phyloP scores from a whole-genome alignment of 306 rosid species.

The Vicia sativa region DNA sequence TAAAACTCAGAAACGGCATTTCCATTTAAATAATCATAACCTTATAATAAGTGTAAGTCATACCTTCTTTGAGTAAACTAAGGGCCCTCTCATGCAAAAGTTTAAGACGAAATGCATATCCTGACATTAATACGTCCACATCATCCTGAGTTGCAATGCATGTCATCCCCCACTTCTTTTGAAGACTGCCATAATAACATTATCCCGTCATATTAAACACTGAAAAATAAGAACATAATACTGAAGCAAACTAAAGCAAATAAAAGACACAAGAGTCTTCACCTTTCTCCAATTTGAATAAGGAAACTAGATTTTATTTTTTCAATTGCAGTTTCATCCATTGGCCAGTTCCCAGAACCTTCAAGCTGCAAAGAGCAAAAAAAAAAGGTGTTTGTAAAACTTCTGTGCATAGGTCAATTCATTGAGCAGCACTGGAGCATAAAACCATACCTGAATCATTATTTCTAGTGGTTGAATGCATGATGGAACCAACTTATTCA shows the following conservation, averaged over 20 bases:
- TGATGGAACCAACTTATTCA: constrained; percentile 57
- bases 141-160: constrained; percentile 77
- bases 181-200: constrained; percentile 68
- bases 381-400: constrained; percentile 37
- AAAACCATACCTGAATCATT: constrained; percentile 83
- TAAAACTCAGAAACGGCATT: constrained; percentile 30
- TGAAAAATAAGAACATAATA: constrained; percentile 36
- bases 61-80: constrained; percentile 72
- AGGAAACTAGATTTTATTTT: constrained; percentile 90
- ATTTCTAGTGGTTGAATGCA: constrained; percentile 87
- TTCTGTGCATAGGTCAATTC: constrained; percentile 15
- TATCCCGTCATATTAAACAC: constrained; percentile 40
- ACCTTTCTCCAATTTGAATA: constrained; percentile 91
- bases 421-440: constrained; percentile 19
- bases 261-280: constrained; percentile 30
- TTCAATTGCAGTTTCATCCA: constrained; percentile 87
- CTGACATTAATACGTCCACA: constrained; percentile 77
- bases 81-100: constrained; percentile 96
- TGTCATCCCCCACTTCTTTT: constrained; percentile 70
- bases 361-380: constrained; percentile 64
- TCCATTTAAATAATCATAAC: constrained; percentile 34
- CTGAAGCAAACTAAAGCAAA: constrained; percentile 14
- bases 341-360: constrained; percentile 99
- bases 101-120: constrained; percentile 91
- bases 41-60: constrained; percentile 36